Conservation (phyloP, 768 basidiomycete species). For the Cantharellus anzutake region DNA sequence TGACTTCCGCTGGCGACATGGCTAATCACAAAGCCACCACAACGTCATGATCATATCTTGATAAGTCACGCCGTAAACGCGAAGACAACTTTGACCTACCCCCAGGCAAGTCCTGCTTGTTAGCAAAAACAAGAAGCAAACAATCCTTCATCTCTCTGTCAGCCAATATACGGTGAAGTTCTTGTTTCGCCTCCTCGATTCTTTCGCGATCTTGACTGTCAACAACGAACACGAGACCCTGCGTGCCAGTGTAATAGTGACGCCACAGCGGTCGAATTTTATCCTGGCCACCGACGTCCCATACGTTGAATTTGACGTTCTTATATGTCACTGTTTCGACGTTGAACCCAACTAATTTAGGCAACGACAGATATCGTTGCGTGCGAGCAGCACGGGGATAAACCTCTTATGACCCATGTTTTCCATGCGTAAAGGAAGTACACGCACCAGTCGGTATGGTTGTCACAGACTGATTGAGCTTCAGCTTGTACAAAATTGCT, state of each 20-base stretch:
- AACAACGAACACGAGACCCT: conserved; percentile 31
- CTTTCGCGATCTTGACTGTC: conserved; percentile 26
- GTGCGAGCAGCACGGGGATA: not conserved
- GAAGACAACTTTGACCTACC: conserved; percentile 15
- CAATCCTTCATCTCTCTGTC: conserved; percentile 32
- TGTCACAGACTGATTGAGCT: conserved; percentile 20
- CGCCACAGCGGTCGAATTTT: conserved; percentile 28
- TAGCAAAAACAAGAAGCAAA: conserved; percentile 29
- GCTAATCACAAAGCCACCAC: conserved; percentile 13
- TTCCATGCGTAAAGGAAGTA: not conserved
- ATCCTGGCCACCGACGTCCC: conserved; percentile 47
- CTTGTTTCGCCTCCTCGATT: conserved; percentile 27
- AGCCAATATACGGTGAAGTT: conserved; percentile 26
- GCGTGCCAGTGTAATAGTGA: conserved; percentile 32
- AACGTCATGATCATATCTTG: not conserved
- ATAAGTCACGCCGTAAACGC: too few species aligned
- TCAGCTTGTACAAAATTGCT: conserved; percentile 27
- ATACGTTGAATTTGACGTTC: conserved; percentile 33
- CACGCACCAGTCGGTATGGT: conserved; percentile 20
- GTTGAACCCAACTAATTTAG: conserved; percentile 28
- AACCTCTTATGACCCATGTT: too few species aligned
- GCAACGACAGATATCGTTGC: not conserved
- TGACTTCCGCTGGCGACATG: conserved; percentile 30
- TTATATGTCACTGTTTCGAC: conserved; percentile 41
- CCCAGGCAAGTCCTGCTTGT: conserved; percentile 29